Conservation (phyloP, 2,329 filamentous ascomycete species). For the Dendryphion nanum region DNA sequence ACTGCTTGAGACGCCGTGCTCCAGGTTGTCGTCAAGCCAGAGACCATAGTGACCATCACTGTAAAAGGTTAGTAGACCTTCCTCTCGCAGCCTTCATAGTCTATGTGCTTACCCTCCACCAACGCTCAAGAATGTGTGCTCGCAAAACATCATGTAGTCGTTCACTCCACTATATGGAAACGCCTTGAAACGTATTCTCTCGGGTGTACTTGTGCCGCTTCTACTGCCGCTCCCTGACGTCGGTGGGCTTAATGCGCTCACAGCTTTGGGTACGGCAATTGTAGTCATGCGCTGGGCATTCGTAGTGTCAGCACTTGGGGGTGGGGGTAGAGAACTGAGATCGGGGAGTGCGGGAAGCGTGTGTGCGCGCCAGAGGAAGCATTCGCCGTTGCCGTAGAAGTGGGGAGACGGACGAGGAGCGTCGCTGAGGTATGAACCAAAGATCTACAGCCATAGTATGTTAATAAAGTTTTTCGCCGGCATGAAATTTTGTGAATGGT, state of each 20-base stretch:
- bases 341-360: conserved; percentile 56
- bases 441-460: conserved; percentile 50
- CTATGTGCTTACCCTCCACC: conserved; percentile 65
- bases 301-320: conserved; percentile 66
- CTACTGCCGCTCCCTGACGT: conserved; percentile 30
- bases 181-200: conserved; percentile 89
- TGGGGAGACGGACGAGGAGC: conserved; percentile 75
- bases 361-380: conserved; percentile 83
- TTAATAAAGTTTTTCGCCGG: neutral
- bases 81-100: neutral
- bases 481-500: neutral
- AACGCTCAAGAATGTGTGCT: conserved; percentile 78
- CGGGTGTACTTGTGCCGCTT: conserved; percentile 58
- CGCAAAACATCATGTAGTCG: conserved; percentile 95
- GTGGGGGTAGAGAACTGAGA: conserved; percentile 62
- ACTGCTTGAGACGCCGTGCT: conserved; percentile 76
- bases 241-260: conserved; percentile 27
- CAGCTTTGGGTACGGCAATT: conserved; percentile 30
- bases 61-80: conserved; percentile 8
- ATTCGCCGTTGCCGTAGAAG: conserved; percentile 96
- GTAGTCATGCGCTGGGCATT: conserved; percentile 63
- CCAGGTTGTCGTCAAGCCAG: conserved; percentile 85
- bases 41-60: conserved; percentile 85
- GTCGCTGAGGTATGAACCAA: conserved; percentile 93
- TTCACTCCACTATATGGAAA: conserved; percentile 96